Base-by-base conservation (phyloP, 345 rosid species). In the Carallia brachiata region DNA sequence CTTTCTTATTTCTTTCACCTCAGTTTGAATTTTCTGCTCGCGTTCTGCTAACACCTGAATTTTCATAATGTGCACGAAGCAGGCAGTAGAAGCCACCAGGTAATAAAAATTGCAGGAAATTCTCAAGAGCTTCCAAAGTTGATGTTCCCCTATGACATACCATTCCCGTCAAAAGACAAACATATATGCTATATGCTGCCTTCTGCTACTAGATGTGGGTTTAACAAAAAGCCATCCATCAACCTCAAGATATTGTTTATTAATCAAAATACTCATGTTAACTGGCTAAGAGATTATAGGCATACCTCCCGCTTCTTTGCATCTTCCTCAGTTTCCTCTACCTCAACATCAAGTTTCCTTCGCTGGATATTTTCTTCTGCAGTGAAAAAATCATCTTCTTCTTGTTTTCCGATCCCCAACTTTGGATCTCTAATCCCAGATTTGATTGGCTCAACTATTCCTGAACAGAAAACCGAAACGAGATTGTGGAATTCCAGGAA, bases 71-170 rank as follows among this genome's bases (percentile, higher is more conserved):
- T 93, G 96, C 86, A 92, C 88, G 97, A 90, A 92, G 98, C 93
- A 78, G 97, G 99, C 91, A 95, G 96, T 90, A 93, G 94, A 85
- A 88, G 89, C 96, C 92, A 86, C 96, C 97, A 90, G 92, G 93
- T 88, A 91, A 91, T 94, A 94, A 90, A 94, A 86, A 91, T 97
- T 87, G 95, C 87, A 87, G 85, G 88, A 85, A 87, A 89, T 80
- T 84, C 88, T 86, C 90, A 81, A 86, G 86, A 84, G 82, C 89
- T 89, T 85, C 88, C 84, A 84, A 87, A 80, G 86, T 89, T 84
- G 84, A 83, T 87, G 86, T 82, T 84, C 90, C 86, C 85, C 83
- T 82, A 92, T 72, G 82, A 88, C 85, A 79, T 77, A 86, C 81
- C 89, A 86, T 78, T 85, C 85, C 80, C 84, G 67, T 86, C 89